These are phyloP conservation scores for Cryptococcus maquisensis DNA, from an alignment of 1,284 basidiomycete genomes.

Conservation along the genomic window DNA sequence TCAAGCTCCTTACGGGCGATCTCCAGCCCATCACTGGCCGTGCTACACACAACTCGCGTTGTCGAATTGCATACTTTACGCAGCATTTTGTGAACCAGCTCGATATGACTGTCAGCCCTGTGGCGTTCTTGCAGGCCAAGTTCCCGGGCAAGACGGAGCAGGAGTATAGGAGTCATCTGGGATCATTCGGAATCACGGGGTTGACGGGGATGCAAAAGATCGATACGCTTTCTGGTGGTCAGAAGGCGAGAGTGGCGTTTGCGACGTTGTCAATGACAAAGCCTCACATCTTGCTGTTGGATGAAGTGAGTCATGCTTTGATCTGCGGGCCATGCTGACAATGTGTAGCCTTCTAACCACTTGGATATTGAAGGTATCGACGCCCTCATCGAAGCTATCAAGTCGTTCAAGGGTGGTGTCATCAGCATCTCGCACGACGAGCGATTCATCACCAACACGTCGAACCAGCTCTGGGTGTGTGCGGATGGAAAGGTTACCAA, in stretches of 20 bases:
- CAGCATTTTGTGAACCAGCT: conserved; percentile 98
- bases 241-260: conserved; percentile 95
- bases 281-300: conserved; percentile 82
- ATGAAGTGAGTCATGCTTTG: conserved; percentile 60
- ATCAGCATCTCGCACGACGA: conserved; percentile 82
- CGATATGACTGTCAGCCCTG: conserved; percentile 76
- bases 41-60: conserved; percentile 81
- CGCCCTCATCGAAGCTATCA: conserved; percentile 83
- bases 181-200: conserved; percentile 98
- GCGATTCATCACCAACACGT: conserved; percentile 72
- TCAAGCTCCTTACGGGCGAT: conserved; percentile 93
- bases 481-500: conserved; percentile 76
- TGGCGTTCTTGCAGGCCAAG: conserved; percentile 83
- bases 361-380: conserved; percentile 97
- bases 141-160: conserved; percentile 96
- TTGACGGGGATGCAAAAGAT: conserved; percentile 70
- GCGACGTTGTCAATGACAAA: conserved; percentile 81
- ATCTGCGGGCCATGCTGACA: not conserved
- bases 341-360: conserved; percentile 84
- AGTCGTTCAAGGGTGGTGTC: conserved; percentile 89
- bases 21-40: conserved; percentile 74
- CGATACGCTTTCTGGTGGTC: conserved; percentile 68
- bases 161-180: conserved; percentile 90
- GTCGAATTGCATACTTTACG: conserved; percentile 90
- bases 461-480: conserved; percentile 61